phyloP scores from a whole-genome alignment of 495 filamentous ascomycete species.

The Rhypophila decipiens region DNA sequence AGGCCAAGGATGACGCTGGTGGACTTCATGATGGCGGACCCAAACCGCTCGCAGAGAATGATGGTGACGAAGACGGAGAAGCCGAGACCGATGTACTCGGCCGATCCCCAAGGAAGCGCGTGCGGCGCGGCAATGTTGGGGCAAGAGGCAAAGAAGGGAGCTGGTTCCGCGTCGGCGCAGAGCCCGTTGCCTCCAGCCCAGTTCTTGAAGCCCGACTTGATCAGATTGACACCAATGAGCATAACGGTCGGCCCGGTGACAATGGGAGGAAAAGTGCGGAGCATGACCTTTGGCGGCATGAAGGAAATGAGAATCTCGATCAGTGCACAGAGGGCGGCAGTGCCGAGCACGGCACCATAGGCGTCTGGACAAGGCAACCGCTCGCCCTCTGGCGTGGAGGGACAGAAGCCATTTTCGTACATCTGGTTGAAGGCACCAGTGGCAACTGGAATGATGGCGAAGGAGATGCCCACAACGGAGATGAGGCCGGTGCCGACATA shows the following conservation, averaged over 20 bases:
- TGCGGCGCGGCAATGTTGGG: conserved; percentile 69
- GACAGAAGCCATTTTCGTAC: conserved; percentile 77
- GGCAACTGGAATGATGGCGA: conserved; percentile 81
- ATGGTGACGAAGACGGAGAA: conserved; percentile 89
- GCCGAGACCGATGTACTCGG: conserved; percentile 79
- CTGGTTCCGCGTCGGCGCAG: conserved; percentile 51
- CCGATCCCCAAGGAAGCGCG: conserved; percentile 78
- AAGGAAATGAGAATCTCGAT: conserved; percentile 73
- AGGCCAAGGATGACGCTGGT: conserved; percentile 77
- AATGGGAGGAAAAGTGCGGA: conserved; percentile 79
- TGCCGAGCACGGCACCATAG: conserved; percentile 81
- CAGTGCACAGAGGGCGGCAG: conserved; percentile 60
- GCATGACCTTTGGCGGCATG: conserved; percentile 60
- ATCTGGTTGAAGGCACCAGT: conserved; percentile 73
- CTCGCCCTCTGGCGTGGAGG: conserved; percentile 53
- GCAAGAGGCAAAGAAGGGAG: conserved; percentile 56
- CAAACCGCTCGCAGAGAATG: conserved; percentile 79
- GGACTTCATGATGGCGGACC: conserved; percentile 60
- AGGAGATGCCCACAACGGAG: conserved; percentile 84
- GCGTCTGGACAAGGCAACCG: conserved; percentile 74
- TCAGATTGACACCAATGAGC: conserved; percentile 60
- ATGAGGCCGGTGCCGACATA: conserved; percentile 84
- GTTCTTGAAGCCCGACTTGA: conserved; percentile 69
- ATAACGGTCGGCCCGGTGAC: conserved; percentile 83
- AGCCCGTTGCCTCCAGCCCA: conserved; percentile 74